A percentile compares a stretch with the other conserved stretches of the same genome.
Conservation (phyloP, 23 red algal species). For the Agarophyton chilense region DNA sequence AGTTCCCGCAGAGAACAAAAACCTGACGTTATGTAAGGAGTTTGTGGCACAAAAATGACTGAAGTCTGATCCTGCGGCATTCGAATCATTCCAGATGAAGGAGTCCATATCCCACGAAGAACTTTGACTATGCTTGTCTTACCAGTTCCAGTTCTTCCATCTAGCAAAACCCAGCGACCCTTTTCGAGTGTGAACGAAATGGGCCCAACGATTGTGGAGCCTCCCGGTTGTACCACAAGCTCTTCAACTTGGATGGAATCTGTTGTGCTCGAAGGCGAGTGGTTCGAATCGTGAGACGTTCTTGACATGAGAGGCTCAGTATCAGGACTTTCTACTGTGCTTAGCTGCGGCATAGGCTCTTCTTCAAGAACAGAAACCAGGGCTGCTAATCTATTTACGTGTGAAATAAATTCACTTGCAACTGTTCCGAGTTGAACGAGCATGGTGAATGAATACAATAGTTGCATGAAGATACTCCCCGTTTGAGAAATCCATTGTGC, state of each 20-base stretch:
- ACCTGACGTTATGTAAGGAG: conserved; percentile 34
- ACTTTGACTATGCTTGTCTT: conserved; percentile 59
- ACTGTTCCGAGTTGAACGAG: conserved; percentile 69
- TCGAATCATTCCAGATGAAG: conserved; percentile 25
- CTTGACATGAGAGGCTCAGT: background rate
- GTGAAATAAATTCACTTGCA: conserved; percentile 59
- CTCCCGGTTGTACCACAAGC: conserved; percentile 26
- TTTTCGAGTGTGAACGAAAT: conserved; percentile 58
- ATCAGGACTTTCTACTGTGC: background rate
- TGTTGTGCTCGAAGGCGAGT: background rate
- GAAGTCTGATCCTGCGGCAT: conserved; percentile 14
- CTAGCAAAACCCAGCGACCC: conserved; percentile 58
- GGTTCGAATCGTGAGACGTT: background rate
- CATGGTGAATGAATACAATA: conserved; percentile 84
- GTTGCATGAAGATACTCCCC: conserved; percentile 79
- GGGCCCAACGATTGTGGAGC: conserved; percentile 8
- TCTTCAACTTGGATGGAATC: conserved; percentile 25
- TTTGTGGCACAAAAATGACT: conserved; percentile 54
- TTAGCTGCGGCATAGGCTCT: background rate
- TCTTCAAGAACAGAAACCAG: conserved; percentile 27
- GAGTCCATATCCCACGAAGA: conserved; percentile 52
- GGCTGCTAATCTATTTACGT: conserved; percentile 40
- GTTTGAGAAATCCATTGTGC: conserved; percentile 90
- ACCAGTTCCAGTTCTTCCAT: conserved; percentile 62
- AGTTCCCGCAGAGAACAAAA: conserved; percentile 40